Evolutionary conservation across 176 grass and related monocot species (phyloP), one percentile per base, ranked within the genome.

Genomic region (Oryza meridionalis): DNA sequence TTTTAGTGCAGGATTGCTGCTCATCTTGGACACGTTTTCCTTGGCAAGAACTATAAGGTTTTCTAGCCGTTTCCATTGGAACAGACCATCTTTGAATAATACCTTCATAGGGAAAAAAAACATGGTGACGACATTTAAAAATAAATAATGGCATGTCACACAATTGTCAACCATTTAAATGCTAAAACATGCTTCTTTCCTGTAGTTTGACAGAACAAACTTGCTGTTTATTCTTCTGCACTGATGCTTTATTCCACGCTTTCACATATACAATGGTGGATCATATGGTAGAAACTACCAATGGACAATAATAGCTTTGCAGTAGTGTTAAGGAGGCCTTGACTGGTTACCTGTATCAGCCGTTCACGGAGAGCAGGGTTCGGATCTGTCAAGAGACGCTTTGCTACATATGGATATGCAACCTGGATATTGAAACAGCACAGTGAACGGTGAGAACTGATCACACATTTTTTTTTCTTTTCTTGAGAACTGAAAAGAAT

Each of bases 31-130:
- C 77, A 98, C 96, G 81, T 98, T 94, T 88, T 98, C 96, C 84
- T 98, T 98, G 11, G 96, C 96, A 86, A 98, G 96, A 85, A 95
- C 83, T 78, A 98, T 95, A 85, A 98, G 91, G 74, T 98, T 98
- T 88, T 98, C 96, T 50, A 98, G 91, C 27, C 96, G 85, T 84
- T 98, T 98, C 96, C 96, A 98, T 67, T 98, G 96, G 70, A 98
- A 98, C 70, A 91, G 35, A 29, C 96, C 96, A 88, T 98, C 96
- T 79, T 98, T 95, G 90, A 98, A 98, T 87, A 98, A 64, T 63
- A 98, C 96, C 96, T 98, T 58, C 42, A 72, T 45, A 74, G 32
- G 32, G 64, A 66, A 82, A 79, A 81, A 73, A n/a, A 17, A 53
- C 38, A 77, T 38, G 17, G 24, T 55, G 31, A 4, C 74, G 7